Evolutionary conservation across 1,284 basidiomycete genomes (phyloP).

Genomic region (Rhodotorula mucilaginosa): DNA sequence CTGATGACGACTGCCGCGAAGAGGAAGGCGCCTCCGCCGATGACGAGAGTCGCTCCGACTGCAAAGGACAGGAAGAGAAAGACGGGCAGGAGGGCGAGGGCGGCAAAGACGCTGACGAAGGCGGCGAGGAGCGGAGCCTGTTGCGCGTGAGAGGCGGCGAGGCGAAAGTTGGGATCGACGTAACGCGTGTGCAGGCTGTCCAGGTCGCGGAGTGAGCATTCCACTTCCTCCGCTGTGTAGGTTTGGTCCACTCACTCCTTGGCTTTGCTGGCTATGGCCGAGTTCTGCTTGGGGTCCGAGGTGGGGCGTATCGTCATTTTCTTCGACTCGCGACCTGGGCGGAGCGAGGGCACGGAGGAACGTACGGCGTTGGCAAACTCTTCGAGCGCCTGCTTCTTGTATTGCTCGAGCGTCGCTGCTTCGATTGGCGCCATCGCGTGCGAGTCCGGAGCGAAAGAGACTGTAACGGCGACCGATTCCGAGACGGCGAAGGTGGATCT

Average conservation of each 20-base stretch:
- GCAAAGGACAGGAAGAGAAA: conserved; percentile 17
- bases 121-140: conserved; percentile 11
- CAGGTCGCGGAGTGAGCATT: background rate
- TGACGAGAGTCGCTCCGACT: conserved; percentile 12
- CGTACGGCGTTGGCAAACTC: conserved; percentile 16
- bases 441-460: background rate
- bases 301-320: background rate
- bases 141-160: background rate
- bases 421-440: conserved; percentile 12
- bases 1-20: conserved; percentile 9
- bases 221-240: rapidly evolving
- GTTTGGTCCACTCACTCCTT: conserved; percentile 6
- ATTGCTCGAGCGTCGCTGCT: conserved; percentile 7
- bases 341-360: too few species aligned
- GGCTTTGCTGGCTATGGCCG: conserved; percentile 1
- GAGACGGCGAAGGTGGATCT: background rate
- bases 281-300: background rate
- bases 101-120: conserved; percentile 15
- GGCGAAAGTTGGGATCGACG: conserved; percentile 15
- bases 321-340: background rate
- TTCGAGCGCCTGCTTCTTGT: conserved; percentile 21
- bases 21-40: conserved; percentile 24
- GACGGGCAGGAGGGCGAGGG: conserved; percentile 26
- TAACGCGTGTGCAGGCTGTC: conserved; percentile 15
- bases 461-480: background rate